Conservation (phyloP, 257 asterid genomes). For the Handroanthus guayacan region DNA sequence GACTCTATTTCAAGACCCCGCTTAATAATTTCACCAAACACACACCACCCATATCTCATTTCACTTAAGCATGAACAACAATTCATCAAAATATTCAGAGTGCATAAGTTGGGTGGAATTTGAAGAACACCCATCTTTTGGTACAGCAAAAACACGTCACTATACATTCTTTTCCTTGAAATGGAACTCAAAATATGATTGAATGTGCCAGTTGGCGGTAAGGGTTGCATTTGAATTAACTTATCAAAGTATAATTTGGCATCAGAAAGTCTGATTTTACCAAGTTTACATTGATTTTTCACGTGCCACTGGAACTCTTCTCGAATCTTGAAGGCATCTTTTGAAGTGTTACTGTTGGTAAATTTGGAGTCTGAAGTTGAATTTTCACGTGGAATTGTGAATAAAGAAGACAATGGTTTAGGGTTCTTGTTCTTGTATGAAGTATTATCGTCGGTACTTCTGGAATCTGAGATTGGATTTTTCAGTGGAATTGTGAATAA, state of each 20-base stretch:
- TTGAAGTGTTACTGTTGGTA: not conserved
- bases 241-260: not conserved
- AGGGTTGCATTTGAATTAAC: constrained; percentile 21
- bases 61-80: constrained; percentile 15
- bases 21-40: constrained; percentile 21
- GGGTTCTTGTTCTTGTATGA: not conserved
- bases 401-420: not conserved
- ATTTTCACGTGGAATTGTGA: constrained; percentile 3
- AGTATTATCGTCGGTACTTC: not conserved
- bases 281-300: not conserved
- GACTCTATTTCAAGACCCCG: constrained; percentile 10
- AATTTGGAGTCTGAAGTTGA: not conserved
- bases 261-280: constrained; percentile 11
- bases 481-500: not conserved
- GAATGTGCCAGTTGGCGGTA: constrained; percentile 2
- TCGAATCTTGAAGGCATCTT: not conserved
- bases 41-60: constrained; percentile 20
- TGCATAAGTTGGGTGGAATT: not conserved
- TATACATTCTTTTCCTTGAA: not conserved
- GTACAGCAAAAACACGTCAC: constrained; percentile 15
- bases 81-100: constrained; percentile 19
- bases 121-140: constrained; percentile 5
- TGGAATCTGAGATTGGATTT: not conserved
- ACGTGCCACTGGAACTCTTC: constrained; percentile 5
- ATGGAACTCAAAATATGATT: constrained; percentile 13